Conservation (phyloP, 176 grass and related monocot genomes). For the Hordeum marinum region DNA sequence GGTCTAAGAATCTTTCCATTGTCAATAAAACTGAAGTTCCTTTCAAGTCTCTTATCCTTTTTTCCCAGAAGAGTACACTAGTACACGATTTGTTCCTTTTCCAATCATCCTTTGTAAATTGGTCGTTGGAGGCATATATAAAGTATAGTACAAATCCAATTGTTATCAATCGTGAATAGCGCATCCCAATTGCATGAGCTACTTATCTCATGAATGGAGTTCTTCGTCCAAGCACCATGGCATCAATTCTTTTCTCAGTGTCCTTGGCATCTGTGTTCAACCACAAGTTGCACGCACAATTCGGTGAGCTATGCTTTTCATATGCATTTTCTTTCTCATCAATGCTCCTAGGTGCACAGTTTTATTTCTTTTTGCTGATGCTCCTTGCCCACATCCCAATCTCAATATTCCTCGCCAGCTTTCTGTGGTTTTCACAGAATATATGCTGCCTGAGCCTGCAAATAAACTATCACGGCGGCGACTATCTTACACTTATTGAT, state of each 20-base stretch:
- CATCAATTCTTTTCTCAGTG: conserved; percentile 51
- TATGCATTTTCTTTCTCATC: conserved; percentile 44
- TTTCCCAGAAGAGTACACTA: background rate
- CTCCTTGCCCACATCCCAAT: conserved; percentile 22
- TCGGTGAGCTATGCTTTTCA: conserved; percentile 34
- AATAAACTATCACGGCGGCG: conserved; percentile 65
- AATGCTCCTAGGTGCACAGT: conserved; percentile 29
- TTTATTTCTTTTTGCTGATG: conserved; percentile 37
- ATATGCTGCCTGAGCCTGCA: conserved; percentile 55
- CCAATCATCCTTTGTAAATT: conserved; percentile 36
- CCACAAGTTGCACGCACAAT: conserved; percentile 42
- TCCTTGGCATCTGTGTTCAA: conserved; percentile 52
- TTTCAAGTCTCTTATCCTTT: conserved; percentile 5
- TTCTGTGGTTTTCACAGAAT: conserved; percentile 64
- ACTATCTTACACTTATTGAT: conserved; percentile 65
- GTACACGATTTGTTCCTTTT: background rate
- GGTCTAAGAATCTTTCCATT: conserved; percentile 4
- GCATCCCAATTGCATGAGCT: conserved; percentile 32
- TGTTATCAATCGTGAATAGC: conserved; percentile 32
- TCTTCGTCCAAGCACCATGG: conserved; percentile 34
- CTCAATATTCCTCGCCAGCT: conserved; percentile 56
- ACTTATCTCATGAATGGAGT: conserved; percentile 25
- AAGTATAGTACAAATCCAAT: conserved; percentile 17
- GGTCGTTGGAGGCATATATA: conserved; percentile 3
- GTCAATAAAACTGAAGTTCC: conserved; percentile 16